Percentiles rank a stretch among this genome's conserved stretches.
These are phyloP conservation scores for Sporisorium graminicola DNA, from an alignment of 1,284 basidiomycete species.

Conservation along the genomic window DNA sequence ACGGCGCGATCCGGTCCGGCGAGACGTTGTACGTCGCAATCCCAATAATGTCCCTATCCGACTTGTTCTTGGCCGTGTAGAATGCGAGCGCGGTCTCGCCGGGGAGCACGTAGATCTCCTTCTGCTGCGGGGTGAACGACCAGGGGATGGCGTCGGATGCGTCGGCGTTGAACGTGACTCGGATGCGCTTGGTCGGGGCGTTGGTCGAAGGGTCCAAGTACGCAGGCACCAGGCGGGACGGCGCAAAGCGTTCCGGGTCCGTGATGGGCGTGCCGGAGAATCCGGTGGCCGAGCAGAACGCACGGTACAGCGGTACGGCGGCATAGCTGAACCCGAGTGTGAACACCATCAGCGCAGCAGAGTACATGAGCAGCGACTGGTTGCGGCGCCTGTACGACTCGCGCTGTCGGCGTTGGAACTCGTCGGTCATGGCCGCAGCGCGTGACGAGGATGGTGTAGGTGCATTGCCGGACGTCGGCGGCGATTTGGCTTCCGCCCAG, in stretches of 20 bases:
- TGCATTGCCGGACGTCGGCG: background rate
- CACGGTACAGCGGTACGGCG: conserved; percentile 94
- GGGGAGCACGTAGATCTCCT: conserved; percentile 88
- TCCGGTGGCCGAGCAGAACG: conserved; percentile 97
- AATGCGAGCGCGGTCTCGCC: conserved; percentile 97
- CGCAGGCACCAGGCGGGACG: conserved; percentile 53
- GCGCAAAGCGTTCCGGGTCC: conserved; percentile 58
- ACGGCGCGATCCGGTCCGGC: conserved; percentile 93
- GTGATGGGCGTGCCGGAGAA: conserved; percentile 95
- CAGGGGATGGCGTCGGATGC: conserved; percentile 89
- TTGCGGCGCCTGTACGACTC: conserved; percentile 72
- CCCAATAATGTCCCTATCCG: conserved; percentile 89
- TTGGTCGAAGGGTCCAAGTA: conserved; percentile 70
- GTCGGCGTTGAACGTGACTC: conserved; percentile 95
- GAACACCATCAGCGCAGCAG: conserved; percentile 82
- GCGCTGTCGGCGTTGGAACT: conserved; percentile 41
- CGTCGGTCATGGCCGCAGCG: conserved; percentile 25
- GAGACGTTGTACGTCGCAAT: conserved; percentile 99
- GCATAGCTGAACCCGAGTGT: conserved; percentile 91
- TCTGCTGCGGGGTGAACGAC: conserved; percentile 91
- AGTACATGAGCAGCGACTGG: conserved; percentile 81
- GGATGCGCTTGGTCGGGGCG: conserved; percentile 74
- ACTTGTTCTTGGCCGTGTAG: conserved; percentile 91
- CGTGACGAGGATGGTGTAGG: conserved; percentile 8
- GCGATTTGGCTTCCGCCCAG: background rate